Base-by-base conservation (phyloP, 768 basidiomycete species). In the Suillus subalutaceus region DNA sequence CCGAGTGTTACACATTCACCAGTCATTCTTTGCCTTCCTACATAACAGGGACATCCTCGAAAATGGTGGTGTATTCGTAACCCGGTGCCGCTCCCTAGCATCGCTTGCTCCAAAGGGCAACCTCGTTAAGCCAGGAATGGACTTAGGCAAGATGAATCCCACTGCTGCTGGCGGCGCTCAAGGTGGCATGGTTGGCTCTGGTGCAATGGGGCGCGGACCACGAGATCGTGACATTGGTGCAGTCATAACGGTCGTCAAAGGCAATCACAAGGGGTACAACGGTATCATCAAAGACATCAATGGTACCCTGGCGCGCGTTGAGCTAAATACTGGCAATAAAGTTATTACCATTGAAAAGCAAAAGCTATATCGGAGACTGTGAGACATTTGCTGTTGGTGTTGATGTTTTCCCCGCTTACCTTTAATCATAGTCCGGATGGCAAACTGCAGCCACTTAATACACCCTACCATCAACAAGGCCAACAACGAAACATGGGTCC, bases 211-310 rank as follows among this genome's bases (percentile, higher is more conserved):
- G 4, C 88, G 92, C 52, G 93, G 93, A 0, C 90, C 92, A 40
- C 82, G 92, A 69, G 94, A 95, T 75, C 83, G 92, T 20, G 85
- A 93, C 71, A 91, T 96, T 68, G 96, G 96, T 18, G 83, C 85
- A 0, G 83, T 84, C 18, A 93, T 99, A 44, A 85, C 85, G 13
- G 87, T 99, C 6, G 82, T 93, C 66, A 92, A 94, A 75, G 97
- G 97, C 6, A 85, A 92, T 6, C 88, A 91, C 73, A 99, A 99
- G 78, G 93, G 95, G 16, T 91, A 96, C 71, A 83, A 90, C 55
- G 97, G 97, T 8, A 88, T 89, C 6, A 92, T 99, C 82, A 98
- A 96, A 79, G 97, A 99, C 74, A 93, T 95, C 37, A 97, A 96
- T 66, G 97, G 96, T 6, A 83, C 84, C 46, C 82, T 88, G 65